These are phyloP conservation scores for Camellia granthamiana DNA, from an alignment of 148 eudicot species.

Conservation along the genomic window DNA sequence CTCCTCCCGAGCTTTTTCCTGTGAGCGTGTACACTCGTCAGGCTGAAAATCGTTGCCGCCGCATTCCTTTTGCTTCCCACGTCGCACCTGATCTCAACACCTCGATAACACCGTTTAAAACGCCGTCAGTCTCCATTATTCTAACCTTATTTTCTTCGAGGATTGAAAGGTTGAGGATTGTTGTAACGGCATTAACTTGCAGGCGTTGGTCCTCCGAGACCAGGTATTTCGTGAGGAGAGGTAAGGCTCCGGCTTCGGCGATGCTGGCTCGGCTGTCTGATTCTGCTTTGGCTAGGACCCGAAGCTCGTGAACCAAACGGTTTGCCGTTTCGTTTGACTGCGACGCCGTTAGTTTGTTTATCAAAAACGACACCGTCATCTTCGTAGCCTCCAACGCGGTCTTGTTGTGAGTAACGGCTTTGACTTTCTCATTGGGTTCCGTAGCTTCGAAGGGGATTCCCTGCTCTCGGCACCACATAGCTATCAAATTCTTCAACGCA, in stretches of 20 bases:
- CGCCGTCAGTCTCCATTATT: constrained; percentile 81
- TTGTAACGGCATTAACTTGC: constrained; percentile 77
- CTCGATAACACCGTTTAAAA: constrained; percentile 63
- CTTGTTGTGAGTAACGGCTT: constrained; percentile 38
- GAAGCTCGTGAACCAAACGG: constrained; percentile 73
- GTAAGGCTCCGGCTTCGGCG: constrained; percentile 74
- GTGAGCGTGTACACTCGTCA: constrained; percentile 53
- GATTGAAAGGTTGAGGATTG: constrained; percentile 73
- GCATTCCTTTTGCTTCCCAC: constrained; percentile 98
- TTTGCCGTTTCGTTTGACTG: constrained; percentile 34
- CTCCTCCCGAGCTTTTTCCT: constrained; percentile 60
- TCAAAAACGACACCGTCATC: constrained; percentile 75
- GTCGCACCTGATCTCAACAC: constrained; percentile 73
- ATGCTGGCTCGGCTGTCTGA: constrained; percentile 73
- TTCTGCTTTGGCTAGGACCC: constrained; percentile 71
- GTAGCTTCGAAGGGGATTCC: constrained; percentile 55
- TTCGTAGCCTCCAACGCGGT: constrained; percentile 81
- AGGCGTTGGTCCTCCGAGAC: constrained; percentile 51
- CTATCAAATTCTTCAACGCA: constrained; percentile 69
- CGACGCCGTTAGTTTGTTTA: constrained; percentile 37
- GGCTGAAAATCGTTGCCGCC: constrained; percentile 78
- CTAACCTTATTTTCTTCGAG: constrained; percentile 60
- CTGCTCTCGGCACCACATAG: constrained; percentile 84
- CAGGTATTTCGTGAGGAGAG: constrained; percentile 47
- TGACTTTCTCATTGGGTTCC: constrained; percentile 32